A percentile compares a stretch with the other conserved stretches of the same genome.
Evolutionary conservation across 177 flowering plant species (phyloP).

Genomic region (Vitis hybrid): DNA sequence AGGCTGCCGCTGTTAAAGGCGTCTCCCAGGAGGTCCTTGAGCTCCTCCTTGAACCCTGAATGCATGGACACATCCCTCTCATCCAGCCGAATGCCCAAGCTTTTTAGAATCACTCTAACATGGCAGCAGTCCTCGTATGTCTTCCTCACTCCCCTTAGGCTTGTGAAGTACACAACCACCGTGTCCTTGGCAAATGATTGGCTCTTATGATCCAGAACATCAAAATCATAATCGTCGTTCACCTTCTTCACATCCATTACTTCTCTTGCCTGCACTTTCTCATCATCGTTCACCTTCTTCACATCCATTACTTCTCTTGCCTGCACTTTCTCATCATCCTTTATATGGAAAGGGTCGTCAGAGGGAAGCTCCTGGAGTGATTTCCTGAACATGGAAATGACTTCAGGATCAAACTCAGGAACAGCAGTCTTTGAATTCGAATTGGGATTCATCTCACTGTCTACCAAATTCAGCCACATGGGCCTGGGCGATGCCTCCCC

Average conservation of each 20-base stretch:
- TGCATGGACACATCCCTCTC: conserved; percentile 97
- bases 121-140: conserved; percentile 88
- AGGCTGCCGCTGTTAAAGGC: conserved; percentile 31
- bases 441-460: conserved; percentile 9
- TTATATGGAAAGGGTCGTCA: conserved; percentile 34
- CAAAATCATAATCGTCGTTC: not conserved
- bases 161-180: conserved; percentile 75
- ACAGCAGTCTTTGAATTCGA: conserved; percentile 13
- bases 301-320: not conserved
- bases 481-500: conserved; percentile 25
- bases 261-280: conserved; percentile 7
- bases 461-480: conserved; percentile 34
- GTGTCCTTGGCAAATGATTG: conserved; percentile 37
- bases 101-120: conserved; percentile 63
- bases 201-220: conserved; percentile 9
- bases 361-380: conserved; percentile 67
- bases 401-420: conserved; percentile 66
- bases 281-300: conserved; percentile 18
- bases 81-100: conserved; percentile 59
- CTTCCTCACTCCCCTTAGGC: conserved; percentile 84
- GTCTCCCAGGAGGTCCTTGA: conserved; percentile 58
- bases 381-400: conserved; percentile 59
- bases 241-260: not conserved
- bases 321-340: conserved; percentile 14
- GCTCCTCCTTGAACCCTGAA: conserved; percentile 72